A percentile compares a stretch with the other conserved stretches of the same genome.
These are phyloP conservation scores for Ophiocordyceps sinensis DNA, from an alignment of 2,329 filamentous ascomycete genomes.

Conservation along the genomic window DNA sequence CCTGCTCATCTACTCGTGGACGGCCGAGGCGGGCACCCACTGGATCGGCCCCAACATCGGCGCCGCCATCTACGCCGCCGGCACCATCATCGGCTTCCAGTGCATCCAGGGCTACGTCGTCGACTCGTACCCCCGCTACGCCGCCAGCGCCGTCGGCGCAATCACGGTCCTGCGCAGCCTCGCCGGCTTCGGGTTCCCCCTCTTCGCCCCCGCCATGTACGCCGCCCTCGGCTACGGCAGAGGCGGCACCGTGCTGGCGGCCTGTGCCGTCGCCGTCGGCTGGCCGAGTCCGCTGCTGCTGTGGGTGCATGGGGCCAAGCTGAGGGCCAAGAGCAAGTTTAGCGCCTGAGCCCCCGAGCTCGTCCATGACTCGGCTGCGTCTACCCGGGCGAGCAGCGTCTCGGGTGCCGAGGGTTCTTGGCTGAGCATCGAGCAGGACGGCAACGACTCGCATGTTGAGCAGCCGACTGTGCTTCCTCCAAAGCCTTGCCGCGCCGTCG, in stretches of 20 bases:
- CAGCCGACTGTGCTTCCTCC: no score
- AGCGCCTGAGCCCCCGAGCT: background rate
- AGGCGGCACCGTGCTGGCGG: constrained; percentile 19
- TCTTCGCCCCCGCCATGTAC: no score
- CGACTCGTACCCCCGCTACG: constrained; percentile 30
- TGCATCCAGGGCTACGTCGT: constrained; percentile 31
- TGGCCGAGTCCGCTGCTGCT: constrained; percentile 28
- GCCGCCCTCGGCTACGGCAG: no score
- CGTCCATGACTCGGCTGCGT: no score
- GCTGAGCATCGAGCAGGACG: no score
- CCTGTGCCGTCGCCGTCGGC: constrained; percentile 22
- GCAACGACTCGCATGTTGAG: no score
- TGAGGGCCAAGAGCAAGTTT: constrained; percentile 18
- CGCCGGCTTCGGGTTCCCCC: constrained; percentile 24
- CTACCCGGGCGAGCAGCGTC: no score
- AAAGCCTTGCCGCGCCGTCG: no score
- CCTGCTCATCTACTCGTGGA: constrained; percentile 31
- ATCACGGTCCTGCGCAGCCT: constrained; percentile 29
- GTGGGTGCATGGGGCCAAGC: constrained; percentile 26
- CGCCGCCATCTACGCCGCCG: constrained; percentile 20
- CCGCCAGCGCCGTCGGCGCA: constrained; percentile 29
- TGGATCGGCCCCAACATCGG: constrained; percentile 32
- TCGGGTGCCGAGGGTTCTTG: no score
- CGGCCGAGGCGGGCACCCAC: constrained; percentile 24
- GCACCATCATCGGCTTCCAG: constrained; percentile 26